Evolutionary conservation across 225 moss, liverwort and hornwort genomes (phyloP), one percentile per base, ranked within the genome.

Genomic region (Climacium dendroides): DNA sequence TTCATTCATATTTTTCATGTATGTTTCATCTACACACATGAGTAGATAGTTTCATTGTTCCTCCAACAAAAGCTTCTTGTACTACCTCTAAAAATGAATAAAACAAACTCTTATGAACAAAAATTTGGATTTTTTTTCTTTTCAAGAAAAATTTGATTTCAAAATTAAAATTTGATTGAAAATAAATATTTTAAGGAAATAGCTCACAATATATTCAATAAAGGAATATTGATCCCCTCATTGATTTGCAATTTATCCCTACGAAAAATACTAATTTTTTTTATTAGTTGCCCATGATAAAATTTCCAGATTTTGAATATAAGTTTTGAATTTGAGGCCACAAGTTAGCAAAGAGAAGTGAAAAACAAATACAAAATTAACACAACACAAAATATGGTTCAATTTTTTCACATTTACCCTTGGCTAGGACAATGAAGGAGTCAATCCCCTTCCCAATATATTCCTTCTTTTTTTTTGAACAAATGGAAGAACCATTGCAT

Each of bases 161-260:
- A n/a, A n/a, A n/a, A n/a, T n/a, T n/a, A n/a, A n/a, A n/a, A n/a
- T n/a, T n/a, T n/a, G n/a, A n/a, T n/a, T n/a, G n/a, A n/a, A n/a
- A n/a, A n/a, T n/a, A n/a, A n/a, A n/a, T n/a, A n/a, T 19, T 0
- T 7, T 6, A 2, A 74, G 1, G 2, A 50, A 50, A 34, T 3
- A 48, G 20, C 7, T 43, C 5, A 13, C 3, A 1, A 32, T 7
- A 13, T 28, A 28, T 71, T 24, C 2, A 1, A 2, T 12, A 1
- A 67, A 4, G 7, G 12, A 12, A 0, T 11, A 23, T 7, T 67
- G 11, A 1, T 4, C 2, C 7, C 37, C 6, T 37, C 4, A 22
- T 22, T 37, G 6, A 1, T 7, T 2, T 2, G 4, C 1, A 0
- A 0, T 6, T 13, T 24, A 20, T 0, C 6, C 11, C 2, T 7